phyloP scores from a whole-genome alignment of 176 grass and related monocot species.

The Miscanthus lutarioriparius region DNA sequence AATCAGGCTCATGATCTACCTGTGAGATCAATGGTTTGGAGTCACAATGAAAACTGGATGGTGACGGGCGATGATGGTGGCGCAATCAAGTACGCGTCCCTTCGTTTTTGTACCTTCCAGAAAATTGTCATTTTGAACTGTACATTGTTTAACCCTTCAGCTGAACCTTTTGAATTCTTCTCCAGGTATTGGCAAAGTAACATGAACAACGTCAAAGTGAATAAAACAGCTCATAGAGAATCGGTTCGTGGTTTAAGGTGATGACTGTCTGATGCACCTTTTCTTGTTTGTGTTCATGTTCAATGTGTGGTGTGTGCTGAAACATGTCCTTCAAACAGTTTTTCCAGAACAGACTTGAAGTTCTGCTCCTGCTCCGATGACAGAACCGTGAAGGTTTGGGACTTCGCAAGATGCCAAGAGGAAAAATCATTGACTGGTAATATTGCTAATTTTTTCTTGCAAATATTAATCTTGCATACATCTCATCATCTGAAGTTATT shows the following conservation, averaged over 20 bases:
- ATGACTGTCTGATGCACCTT: conserved; percentile 11
- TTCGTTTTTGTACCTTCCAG: conserved; percentile 18
- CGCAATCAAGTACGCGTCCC: conserved; percentile 77
- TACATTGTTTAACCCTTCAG: conserved; percentile 14
- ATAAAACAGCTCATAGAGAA: conserved; percentile 98
- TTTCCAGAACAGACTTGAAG: conserved; percentile 97
- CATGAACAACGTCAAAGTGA: conserved; percentile 99
- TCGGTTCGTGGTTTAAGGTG: conserved; percentile 96
- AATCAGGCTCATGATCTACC: conserved; percentile 91
- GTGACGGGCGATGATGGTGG: conserved; percentile 98
- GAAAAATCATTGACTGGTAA: conserved; percentile 99
- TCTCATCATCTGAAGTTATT: conserved; percentile 11
- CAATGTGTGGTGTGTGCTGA: conserved; percentile 24
- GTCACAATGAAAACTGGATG: conserved; percentile 99
- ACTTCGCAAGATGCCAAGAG: conserved; percentile 99
- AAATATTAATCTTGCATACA: conserved; percentile 19
- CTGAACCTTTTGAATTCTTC: conserved; percentile 30
- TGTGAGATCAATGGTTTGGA: conserved; percentile 99
- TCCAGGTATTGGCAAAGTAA: conserved; percentile 99
- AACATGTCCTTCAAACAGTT: conserved; percentile 56
- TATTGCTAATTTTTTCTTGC: conserved; percentile 55
- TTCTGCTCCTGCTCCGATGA: conserved; percentile 99
- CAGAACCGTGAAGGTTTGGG: conserved; percentile 98
- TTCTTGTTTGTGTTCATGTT: conserved; percentile 21
- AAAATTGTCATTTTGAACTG: conserved; percentile 17